These are phyloP conservation scores for Yarrowia deformans DNA, from an alignment of 805 yeast species.

Conservation along the genomic window DNA sequence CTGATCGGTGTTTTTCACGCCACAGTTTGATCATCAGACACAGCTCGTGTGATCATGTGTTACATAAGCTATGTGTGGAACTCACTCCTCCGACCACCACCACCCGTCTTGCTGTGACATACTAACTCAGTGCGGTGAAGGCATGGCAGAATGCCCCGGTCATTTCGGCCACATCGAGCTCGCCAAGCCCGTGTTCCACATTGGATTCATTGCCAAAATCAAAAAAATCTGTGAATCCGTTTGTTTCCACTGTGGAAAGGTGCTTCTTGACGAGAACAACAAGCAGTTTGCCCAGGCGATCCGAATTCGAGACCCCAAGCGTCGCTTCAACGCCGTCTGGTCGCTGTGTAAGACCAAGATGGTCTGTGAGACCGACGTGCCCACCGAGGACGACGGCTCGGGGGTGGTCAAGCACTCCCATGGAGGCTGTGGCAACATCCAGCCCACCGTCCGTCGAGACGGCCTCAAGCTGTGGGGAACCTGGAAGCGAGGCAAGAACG, in stretches of 20 bases:
- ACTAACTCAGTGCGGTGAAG: slow-evolving; percentile 79
- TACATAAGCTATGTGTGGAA: background rate
- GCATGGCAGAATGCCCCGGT: slow-evolving; percentile 99
- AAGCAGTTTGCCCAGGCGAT: slow-evolving; percentile 86
- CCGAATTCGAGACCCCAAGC: slow-evolving; percentile 89
- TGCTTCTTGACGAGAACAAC: slow-evolving; percentile 83
- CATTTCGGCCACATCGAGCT: slow-evolving; percentile 98
- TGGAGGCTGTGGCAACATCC: slow-evolving; percentile 98
- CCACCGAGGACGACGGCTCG: slow-evolving; percentile 60
- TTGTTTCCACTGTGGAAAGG: slow-evolving; percentile 98
- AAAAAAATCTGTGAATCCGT: slow-evolving; percentile 96
- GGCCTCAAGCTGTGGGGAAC: slow-evolving; percentile 97
- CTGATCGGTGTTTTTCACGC: background rate
- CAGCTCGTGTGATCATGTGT: too few relatives aligned
- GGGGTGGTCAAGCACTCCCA: slow-evolving; percentile 60
- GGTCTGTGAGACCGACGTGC: slow-evolving; percentile 90
- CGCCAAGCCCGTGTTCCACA: slow-evolving; percentile 98
- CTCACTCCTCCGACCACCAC: too few relatives aligned
- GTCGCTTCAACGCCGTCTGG: slow-evolving; percentile 98
- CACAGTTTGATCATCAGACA: too few relatives aligned
- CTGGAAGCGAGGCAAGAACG: slow-evolving; percentile 89
- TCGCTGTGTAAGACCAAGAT: slow-evolving; percentile 85
- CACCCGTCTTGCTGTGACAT: background rate
- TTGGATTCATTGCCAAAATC: slow-evolving; percentile 92
- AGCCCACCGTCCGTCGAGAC: slow-evolving; percentile 94